Base-by-base conservation (phyloP, 768 basidiomycete genomes). In the Ramaria sp. region DNA sequence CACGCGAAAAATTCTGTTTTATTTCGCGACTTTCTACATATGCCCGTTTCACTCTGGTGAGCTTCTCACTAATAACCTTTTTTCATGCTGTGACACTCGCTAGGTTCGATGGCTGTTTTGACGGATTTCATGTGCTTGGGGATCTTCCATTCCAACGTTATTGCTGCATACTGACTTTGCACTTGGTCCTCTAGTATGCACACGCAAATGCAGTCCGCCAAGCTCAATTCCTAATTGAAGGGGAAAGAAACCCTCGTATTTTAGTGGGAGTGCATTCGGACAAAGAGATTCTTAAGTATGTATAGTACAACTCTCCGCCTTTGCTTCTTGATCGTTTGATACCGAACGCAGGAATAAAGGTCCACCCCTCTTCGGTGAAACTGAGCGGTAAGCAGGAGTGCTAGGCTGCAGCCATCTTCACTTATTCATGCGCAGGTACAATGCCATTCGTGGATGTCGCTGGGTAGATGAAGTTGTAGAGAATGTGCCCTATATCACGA, bases 101-200 rank as follows among this genome's bases (percentile, higher is more conserved):
- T 49, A 57, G 50, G 58, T 56, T 59, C 13, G 58, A 59, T 48
- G 58, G 58, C 8, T 57, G 58, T 45, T 57, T 59, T 43, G 58
- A 59, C 41, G 57, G 58, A 28, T 57, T 57, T 27, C 56, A 54
- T 54, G 43, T 52, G 42, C 10, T 36, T 45, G 22, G 27, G 22
- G 16, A 20, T 43, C 36, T 27, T 22, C 37, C 28, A 20, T 16
- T 18, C 30, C 41, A 5, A 8, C 45, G 32, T 34, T 22, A 49
- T 7, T 12, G 12, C 4, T 27, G 28, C 39, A 6, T 44, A 28
- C 36, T 30, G 20, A 32, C 44, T 30, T 49, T 56, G 22, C 3
- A 24, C 18, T 25, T 34, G 20, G 3, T 44, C 30, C n/a, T 42
- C 39, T 57, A 58, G 57, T 60, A 59, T 48, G 59, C 59, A 15